Evolutionary conservation across 1,284 basidiomycete species (phyloP).

Genomic region (Ustilago curta): DNA sequence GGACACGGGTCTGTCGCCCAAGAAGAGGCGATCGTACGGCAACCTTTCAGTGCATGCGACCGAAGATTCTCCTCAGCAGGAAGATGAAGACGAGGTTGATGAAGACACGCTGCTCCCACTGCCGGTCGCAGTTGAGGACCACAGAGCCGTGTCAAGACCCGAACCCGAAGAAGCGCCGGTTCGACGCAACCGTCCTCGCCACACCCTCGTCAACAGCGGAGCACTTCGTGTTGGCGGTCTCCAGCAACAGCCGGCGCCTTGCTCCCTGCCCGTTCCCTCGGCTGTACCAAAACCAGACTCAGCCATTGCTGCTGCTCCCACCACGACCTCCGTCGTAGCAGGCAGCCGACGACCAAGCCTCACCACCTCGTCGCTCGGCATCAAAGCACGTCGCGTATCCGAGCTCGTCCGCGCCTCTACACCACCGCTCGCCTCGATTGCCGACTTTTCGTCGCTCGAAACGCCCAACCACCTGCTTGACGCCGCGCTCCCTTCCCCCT

Average conservation of each 20-base stretch:
- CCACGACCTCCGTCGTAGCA: neutral
- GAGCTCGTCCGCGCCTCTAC: slow-evolving; percentile 43
- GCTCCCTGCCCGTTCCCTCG: slow-evolving; percentile 8
- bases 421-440: slow-evolving; percentile 35
- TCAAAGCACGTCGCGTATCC: slow-evolving; percentile 48
- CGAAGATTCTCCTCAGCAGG: neutral
- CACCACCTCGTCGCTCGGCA: slow-evolving; percentile 31
- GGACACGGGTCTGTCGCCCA: slow-evolving; percentile 29
- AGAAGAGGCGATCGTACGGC: slow-evolving; percentile 49
- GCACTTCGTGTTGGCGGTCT: slow-evolving; percentile 17
- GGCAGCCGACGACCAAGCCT: slow-evolving; percentile 27
- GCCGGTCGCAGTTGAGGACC: neutral
- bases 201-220: slow-evolving; percentile 49
- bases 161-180: slow-evolving; percentile 9
- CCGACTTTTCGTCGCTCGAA: slow-evolving; percentile 30
- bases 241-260: neutral
- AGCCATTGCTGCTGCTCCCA: neutral
- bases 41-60: slow-evolving; percentile 41
- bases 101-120: slow-evolving; percentile 31
- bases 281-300: slow-evolving; percentile 1
- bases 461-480: slow-evolving; percentile 33
- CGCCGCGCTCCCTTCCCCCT: slow-evolving; percentile 36
- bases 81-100: slow-evolving; percentile 9
- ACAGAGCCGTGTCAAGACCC: neutral
- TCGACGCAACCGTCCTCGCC: slow-evolving; percentile 30